These are phyloP conservation scores for Aspergillus ellipticus DNA, from an alignment of 495 filamentous ascomycete species.

Conservation along the genomic window DNA sequence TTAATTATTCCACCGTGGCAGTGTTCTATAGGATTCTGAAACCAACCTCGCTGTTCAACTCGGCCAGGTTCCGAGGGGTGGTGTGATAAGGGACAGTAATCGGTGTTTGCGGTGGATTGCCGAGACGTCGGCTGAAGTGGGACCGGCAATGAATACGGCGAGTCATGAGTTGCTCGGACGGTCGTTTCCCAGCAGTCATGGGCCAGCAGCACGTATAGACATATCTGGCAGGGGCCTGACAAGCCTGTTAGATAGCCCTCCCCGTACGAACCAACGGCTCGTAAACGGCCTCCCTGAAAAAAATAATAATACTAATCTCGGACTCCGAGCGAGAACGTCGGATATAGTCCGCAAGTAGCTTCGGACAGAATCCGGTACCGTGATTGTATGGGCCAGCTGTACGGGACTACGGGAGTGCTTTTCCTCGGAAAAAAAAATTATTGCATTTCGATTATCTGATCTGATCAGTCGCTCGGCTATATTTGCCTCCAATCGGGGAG, in stretches of 20 bases:
- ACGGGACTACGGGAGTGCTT: no score
- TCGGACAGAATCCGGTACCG: background rate
- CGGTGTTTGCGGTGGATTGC: background rate
- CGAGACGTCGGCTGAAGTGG: background rate
- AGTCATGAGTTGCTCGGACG: no score
- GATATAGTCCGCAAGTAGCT: background rate
- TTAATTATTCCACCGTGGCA: background rate
- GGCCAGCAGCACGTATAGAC: no score
- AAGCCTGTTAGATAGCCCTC: no score
- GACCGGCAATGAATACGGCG: no score
- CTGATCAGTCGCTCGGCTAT: background rate
- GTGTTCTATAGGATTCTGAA: background rate
- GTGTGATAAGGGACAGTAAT: background rate
- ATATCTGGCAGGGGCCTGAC: no score
- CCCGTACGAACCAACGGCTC: no score
- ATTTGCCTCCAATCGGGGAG: background rate
- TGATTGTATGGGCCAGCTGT: no score
- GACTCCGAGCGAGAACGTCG: background rate
- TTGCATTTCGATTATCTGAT: background rate
- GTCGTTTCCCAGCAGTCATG: no score
- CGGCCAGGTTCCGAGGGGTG: background rate
- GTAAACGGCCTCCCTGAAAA: no score
- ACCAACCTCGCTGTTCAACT: background rate
- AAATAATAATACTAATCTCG: no score
- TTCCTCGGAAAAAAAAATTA: background rate